Conservation (phyloP, 306 rosid genomes). For the Corylus heterophylla region DNA sequence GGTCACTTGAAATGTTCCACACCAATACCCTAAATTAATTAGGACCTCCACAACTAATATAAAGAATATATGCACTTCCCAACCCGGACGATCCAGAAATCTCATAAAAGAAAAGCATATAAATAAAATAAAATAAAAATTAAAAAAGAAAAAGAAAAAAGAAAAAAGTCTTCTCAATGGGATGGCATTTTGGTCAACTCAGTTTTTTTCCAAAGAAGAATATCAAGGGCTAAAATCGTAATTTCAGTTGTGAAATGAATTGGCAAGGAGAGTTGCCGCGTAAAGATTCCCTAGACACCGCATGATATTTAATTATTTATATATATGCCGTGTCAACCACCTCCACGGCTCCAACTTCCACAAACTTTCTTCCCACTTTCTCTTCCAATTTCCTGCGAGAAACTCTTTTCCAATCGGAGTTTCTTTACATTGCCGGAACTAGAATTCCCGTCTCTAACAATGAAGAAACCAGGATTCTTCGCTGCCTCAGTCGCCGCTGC, state of each 20-base stretch:
- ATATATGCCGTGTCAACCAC: constrained; percentile 17
- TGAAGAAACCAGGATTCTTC: constrained; percentile 46
- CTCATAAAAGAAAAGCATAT: too few relatives aligned
- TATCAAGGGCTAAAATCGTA: constrained; percentile 4
- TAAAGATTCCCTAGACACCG: not conserved
- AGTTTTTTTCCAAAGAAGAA: not conserved
- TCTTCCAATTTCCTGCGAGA: not conserved
- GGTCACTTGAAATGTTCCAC: too few relatives aligned
- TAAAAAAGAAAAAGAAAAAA: too few relatives aligned
- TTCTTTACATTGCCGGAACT: not conserved
- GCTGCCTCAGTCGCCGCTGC: constrained; percentile 48
- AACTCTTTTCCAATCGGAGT: not conserved
- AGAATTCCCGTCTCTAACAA: constrained; percentile 1
- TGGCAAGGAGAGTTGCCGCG: constrained; percentile 32
- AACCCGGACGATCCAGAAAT: too few relatives aligned
- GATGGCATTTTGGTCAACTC: not conserved
- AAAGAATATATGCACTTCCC: too few relatives aligned
- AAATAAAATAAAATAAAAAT: too few relatives aligned
- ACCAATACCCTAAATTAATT: too few relatives aligned
- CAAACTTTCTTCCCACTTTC: constrained; percentile 16
- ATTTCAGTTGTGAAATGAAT: not conserved
- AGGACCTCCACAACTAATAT: too few relatives aligned
- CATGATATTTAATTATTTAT: not conserved
- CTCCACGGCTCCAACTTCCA: not conserved
- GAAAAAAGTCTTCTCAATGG: too few relatives aligned